These are phyloP conservation scores for Crithidia acanthocephali DNA, from an alignment of 208 protist genomes.

Conservation along the genomic window DNA sequence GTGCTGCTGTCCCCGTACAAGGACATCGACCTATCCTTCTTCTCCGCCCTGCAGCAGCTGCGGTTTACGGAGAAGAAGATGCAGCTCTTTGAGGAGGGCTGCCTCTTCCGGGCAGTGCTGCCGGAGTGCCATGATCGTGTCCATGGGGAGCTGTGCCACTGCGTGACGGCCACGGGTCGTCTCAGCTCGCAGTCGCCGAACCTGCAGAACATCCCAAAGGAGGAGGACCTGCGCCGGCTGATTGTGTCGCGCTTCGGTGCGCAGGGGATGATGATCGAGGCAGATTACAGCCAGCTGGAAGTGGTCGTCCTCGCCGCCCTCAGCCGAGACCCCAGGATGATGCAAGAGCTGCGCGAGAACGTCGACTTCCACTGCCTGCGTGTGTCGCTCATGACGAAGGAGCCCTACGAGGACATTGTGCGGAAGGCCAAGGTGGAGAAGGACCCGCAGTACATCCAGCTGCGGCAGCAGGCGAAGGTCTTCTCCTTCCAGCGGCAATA, in stretches of 20 bases:
- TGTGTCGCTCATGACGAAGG: slow-evolving; percentile 90
- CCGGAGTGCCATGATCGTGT: slow-evolving; percentile 85
- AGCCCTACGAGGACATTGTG: slow-evolving; percentile 89
- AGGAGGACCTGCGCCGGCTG: slow-evolving; percentile 82
- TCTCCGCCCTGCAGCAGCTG: slow-evolving; percentile 88
- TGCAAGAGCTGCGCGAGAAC: slow-evolving; percentile 83
- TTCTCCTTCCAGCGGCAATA: slow-evolving; percentile 94
- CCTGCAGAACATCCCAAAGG: slow-evolving; percentile 89
- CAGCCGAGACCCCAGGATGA: slow-evolving; percentile 85
- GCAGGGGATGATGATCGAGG: slow-evolving; percentile 88
- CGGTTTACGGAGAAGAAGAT: slow-evolving; percentile 92
- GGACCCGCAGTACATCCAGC: slow-evolving; percentile 86
- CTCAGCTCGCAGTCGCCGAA: slow-evolving; percentile 91
- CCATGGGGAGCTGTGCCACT: slow-evolving; percentile 91
- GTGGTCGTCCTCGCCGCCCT: slow-evolving; percentile 91
- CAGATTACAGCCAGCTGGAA: slow-evolving; percentile 92
- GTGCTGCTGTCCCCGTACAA: slow-evolving; percentile 79
- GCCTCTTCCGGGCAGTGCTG: slow-evolving; percentile 87
- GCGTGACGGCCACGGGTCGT: slow-evolving; percentile 86
- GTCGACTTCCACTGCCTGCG: slow-evolving; percentile 93
- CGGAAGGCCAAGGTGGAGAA: slow-evolving; percentile 84
- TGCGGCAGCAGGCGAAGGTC: slow-evolving; percentile 92
- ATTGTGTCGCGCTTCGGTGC: slow-evolving; percentile 86
- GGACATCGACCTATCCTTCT: slow-evolving; percentile 88
- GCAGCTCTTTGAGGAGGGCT: slow-evolving; percentile 91